A percentile compares a stretch with the other conserved stretches of the same genome.
These are phyloP conservation scores for Talaromyces pinophilus DNA, from an alignment of 2,329 filamentous ascomycete species.

Conservation along the genomic window DNA sequence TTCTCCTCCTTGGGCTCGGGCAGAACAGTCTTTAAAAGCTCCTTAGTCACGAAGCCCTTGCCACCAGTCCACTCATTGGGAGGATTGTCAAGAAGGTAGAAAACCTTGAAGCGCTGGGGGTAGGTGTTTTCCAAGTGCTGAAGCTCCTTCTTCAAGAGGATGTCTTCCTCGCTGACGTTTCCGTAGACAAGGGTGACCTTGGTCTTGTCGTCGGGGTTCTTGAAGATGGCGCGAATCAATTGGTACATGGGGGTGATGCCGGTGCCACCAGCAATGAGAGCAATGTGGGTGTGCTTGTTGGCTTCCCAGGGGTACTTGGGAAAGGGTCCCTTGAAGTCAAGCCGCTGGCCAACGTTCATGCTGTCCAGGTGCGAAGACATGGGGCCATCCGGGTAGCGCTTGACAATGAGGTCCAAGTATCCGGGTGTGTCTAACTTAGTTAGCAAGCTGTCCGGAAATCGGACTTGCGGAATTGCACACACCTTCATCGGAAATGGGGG, in stretches of 20 bases:
- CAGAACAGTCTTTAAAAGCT: constrained; percentile 89
- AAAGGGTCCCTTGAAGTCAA: constrained; percentile 93
- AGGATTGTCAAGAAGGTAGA: constrained; percentile 87
- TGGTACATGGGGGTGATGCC: constrained; percentile 99
- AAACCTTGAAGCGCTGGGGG: constrained; percentile 90
- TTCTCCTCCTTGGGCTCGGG: constrained; percentile 89
- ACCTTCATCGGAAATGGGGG: constrained; percentile 85
- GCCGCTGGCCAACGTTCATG: constrained; percentile 75
- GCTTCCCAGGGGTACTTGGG: constrained; percentile 86
- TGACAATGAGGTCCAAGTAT: constrained; percentile 84
- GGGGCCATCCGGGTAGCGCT: constrained; percentile 84
- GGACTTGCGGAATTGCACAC: constrained; percentile 17
- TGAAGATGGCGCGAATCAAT: constrained; percentile 86
- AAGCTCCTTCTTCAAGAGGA: constrained; percentile 83
- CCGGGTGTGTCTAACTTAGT: constrained; percentile 64
- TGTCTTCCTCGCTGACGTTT: constrained; percentile 86
- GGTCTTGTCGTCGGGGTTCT: constrained; percentile 93
- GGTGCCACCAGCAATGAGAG: constrained; percentile 80
- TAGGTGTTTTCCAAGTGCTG: constrained; percentile 89
- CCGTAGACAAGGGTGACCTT: constrained; percentile 95
- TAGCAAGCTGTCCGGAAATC: background rate
- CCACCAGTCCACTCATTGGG: constrained; percentile 74
- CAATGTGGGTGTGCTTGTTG: constrained; percentile 86
- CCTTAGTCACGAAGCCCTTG: constrained; percentile 83
- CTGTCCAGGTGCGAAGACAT: constrained; percentile 90